These are phyloP conservation scores for Syzygium aqueum DNA, from an alignment of 345 rosid species.

Conservation along the genomic window DNA sequence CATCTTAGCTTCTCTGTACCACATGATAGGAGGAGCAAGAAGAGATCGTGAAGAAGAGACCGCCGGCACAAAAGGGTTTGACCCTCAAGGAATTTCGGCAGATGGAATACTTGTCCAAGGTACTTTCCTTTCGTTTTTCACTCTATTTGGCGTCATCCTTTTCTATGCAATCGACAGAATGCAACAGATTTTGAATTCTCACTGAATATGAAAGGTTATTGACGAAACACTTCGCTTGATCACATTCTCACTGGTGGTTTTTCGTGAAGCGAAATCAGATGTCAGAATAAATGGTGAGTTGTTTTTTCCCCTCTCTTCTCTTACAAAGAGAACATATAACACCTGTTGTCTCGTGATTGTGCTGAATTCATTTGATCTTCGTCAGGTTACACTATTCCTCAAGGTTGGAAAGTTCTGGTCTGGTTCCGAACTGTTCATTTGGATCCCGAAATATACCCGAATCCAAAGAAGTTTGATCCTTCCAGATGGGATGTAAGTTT, in stretches of 20 bases:
- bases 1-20: background rate
- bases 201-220: constrained; percentile 36
- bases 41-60: constrained; percentile 31
- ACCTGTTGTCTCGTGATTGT: background rate
- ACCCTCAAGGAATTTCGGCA: constrained; percentile 61
- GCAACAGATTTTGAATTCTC: background rate
- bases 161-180: background rate
- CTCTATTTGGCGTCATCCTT: background rate
- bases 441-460: constrained; percentile 51
- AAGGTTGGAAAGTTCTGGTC: constrained; percentile 75
- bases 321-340: background rate
- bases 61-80: constrained; percentile 34
- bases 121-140: background rate
- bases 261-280: constrained; percentile 64
- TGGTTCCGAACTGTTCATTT: constrained; percentile 79
- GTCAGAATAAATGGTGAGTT: constrained; percentile 45
- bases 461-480: constrained; percentile 68
- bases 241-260: constrained; percentile 67
- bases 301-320: background rate
- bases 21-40: constrained; percentile 59
- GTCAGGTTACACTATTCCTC: constrained; percentile 72
- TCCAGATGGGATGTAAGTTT: constrained; percentile 80
- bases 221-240: constrained; percentile 78
- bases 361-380: background rate
- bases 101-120: constrained; percentile 74